These are phyloP conservation scores for Fusarium sp. DNA, from an alignment of 2,329 filamentous ascomycete genomes.

Conservation along the genomic window DNA sequence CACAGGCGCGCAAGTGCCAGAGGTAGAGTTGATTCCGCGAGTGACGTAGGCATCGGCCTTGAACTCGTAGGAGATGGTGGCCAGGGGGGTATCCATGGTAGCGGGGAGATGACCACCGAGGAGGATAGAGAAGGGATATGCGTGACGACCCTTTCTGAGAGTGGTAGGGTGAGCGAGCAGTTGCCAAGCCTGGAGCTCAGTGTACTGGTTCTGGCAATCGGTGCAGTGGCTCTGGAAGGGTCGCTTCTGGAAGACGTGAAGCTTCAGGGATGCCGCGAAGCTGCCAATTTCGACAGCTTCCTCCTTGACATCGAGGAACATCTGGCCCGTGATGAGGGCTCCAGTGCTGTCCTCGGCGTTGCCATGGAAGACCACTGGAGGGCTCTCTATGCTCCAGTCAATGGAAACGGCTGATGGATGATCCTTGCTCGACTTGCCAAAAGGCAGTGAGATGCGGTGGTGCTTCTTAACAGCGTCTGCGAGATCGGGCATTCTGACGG, in stretches of 20 bases:
- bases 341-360: slow-evolving; percentile 77
- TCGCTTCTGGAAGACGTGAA: slow-evolving; percentile 78
- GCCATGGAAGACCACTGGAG: slow-evolving; percentile 85
- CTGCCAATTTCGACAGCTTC: slow-evolving; percentile 71
- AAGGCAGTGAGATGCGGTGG: slow-evolving; percentile 53
- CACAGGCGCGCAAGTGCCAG: slow-evolving; percentile 57
- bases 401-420: slow-evolving; percentile 54
- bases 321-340: slow-evolving; percentile 82
- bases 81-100: slow-evolving; percentile 75
- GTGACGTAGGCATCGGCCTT: slow-evolving; percentile 69
- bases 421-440: slow-evolving; percentile 55
- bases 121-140: slow-evolving; percentile 88
- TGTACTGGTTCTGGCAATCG: slow-evolving; percentile 75
- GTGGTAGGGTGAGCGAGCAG: slow-evolving; percentile 68
- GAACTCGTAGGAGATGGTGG: slow-evolving; percentile 80
- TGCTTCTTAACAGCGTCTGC: slow-evolving; percentile 53
- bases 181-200: slow-evolving; percentile 79
- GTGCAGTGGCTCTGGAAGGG: slow-evolving; percentile 81
- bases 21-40: slow-evolving; percentile 57
- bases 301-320: slow-evolving; percentile 76
- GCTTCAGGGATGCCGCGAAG: slow-evolving; percentile 75
- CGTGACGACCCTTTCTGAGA: slow-evolving; percentile 67
- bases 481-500: slow-evolving; percentile 52
- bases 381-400: slow-evolving; percentile 77
- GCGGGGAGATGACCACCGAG: slow-evolving; percentile 83